Percentiles rank a stretch among this genome's conserved stretches.
These are phyloP conservation scores for Aphanomyces astaci DNA, from an alignment of 352 stramenopile genomes.

Conservation along the genomic window DNA sequence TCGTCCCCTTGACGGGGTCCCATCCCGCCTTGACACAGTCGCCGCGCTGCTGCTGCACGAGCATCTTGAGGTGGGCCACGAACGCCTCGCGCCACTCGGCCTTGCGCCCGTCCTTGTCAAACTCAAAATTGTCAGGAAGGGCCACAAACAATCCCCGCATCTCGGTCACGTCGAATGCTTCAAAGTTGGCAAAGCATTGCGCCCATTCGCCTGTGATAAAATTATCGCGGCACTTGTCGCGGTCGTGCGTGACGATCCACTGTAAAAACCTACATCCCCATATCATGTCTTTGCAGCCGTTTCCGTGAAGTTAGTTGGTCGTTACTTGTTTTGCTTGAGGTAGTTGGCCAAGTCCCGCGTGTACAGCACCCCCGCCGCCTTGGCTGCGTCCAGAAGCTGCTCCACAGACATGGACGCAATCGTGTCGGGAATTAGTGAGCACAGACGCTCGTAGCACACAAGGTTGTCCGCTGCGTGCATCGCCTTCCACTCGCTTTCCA, in stretches of 20 bases:
- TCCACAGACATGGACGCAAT: conserved; percentile 56
- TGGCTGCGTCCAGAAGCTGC: conserved; percentile 37
- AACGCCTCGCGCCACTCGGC: conserved; percentile 50
- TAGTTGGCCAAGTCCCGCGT: conserved; percentile 67
- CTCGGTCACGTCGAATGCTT: conserved; percentile 54
- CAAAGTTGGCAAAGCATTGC: conserved; percentile 57
- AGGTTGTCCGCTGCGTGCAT: conserved; percentile 36
- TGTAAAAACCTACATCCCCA: conserved; percentile 53
- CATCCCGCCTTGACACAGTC: conserved; percentile 57
- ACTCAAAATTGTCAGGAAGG: conserved; percentile 52
- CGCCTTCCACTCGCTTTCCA: conserved; percentile 41
- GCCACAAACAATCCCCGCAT: conserved; percentile 43
- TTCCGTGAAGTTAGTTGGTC: too few relatives aligned
- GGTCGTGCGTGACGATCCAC: conserved; percentile 67
- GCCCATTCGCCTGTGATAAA: conserved; percentile 60
- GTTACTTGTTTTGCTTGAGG: conserved; percentile 67
- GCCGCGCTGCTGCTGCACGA: conserved; percentile 47
- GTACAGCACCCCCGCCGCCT: conserved; percentile 36
- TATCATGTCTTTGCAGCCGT: too few relatives aligned
- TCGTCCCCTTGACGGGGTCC: conserved; percentile 35
- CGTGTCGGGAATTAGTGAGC: conserved; percentile 41
- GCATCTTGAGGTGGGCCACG: conserved; percentile 47
- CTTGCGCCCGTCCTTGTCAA: conserved; percentile 70
- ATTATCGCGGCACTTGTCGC: conserved; percentile 56
- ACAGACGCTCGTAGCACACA: conserved; percentile 35